A percentile compares a stretch with the other conserved stretches of the same genome.
These are phyloP conservation scores for Alternaria solani DNA, from an alignment of 2,329 filamentous ascomycete species.

Conservation along the genomic window DNA sequence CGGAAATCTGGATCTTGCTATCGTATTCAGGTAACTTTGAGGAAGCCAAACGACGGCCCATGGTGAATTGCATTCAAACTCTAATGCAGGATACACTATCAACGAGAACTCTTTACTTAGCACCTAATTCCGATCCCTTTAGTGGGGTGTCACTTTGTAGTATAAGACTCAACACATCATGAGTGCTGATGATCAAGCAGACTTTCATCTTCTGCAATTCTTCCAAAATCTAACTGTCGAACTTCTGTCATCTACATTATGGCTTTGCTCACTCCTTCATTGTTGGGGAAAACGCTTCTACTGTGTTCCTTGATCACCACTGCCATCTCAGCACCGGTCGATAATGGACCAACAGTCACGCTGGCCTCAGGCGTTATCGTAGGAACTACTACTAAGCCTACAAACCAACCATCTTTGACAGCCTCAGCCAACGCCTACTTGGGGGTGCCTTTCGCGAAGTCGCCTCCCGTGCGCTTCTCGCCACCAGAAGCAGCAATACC, in stretches of 20 bases:
- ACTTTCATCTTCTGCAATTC: background rate
- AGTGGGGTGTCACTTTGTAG: background rate
- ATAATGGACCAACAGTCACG: constrained; percentile 9
- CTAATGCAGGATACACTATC: background rate
- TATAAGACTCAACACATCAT: background rate
- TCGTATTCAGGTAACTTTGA: background rate
- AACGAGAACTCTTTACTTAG: background rate
- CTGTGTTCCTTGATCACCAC: background rate
- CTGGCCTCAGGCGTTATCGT: constrained; percentile 16
- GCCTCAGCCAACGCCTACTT: constrained; percentile 24
- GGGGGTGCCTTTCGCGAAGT: constrained; percentile 27
- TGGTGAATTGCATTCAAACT: background rate
- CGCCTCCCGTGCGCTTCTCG: constrained; percentile 26
- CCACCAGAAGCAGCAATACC: constrained; percentile 20
- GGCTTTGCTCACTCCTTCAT: background rate
- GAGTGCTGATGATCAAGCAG: too few species aligned
- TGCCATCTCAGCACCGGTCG: background rate
- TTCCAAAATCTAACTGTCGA: background rate
- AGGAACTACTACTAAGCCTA: constrained; percentile 15
- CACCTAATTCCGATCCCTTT: background rate
- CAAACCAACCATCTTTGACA: constrained; percentile 15
- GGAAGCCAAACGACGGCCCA: background rate
- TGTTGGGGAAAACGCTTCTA: background rate
- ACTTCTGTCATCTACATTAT: background rate
- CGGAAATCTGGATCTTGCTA: background rate